Evolutionary conservation across 2,329 filamentous ascomycete species (phyloP).

Genomic region (Talaromyces atroroseus): DNA sequence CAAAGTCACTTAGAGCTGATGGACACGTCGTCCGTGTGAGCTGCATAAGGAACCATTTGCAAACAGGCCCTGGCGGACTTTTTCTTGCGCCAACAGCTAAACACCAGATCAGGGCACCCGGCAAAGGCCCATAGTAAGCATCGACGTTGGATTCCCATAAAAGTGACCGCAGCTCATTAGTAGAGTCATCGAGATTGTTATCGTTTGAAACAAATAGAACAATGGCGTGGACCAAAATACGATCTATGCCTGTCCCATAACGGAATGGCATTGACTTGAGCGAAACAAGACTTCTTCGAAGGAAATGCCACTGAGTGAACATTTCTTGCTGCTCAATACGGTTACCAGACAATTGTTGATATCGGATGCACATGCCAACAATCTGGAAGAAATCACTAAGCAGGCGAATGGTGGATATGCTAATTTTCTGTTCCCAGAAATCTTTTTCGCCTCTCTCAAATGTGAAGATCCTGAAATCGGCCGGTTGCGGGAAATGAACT

Average conservation of each 20-base stretch:
- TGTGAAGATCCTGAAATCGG: constrained; percentile 12
- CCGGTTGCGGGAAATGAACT: not conserved
- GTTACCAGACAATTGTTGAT: not conserved
- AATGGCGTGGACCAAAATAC: constrained; percentile 6
- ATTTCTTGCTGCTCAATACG: not conserved
- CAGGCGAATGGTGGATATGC: constrained; percentile 1
- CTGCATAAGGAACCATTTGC: constrained; percentile 21
- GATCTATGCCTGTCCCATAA: not conserved
- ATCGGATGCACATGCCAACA: constrained; percentile 2
- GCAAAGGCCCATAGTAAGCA: constrained; percentile 15
- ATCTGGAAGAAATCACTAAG: constrained; percentile 9
- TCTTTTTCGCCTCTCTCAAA: constrained; percentile 2
- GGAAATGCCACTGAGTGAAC: constrained; percentile 6
- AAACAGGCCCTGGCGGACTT: constrained; percentile 7
- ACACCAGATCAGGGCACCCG: constrained; percentile 20
- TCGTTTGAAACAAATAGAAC: constrained; percentile 5
- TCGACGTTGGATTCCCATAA: constrained; percentile 15
- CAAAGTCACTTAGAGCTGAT: constrained; percentile 13
- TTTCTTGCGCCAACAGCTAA: constrained; percentile 17
- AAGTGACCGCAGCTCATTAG: constrained; percentile 11
- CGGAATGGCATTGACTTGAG: not conserved
- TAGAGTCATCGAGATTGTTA: not conserved
- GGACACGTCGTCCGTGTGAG: constrained; percentile 15
- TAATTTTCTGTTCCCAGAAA: not conserved
- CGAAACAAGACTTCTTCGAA: not conserved